Conservation (phyloP, 257 asterid genomes). For the Jasminum sambac region DNA sequence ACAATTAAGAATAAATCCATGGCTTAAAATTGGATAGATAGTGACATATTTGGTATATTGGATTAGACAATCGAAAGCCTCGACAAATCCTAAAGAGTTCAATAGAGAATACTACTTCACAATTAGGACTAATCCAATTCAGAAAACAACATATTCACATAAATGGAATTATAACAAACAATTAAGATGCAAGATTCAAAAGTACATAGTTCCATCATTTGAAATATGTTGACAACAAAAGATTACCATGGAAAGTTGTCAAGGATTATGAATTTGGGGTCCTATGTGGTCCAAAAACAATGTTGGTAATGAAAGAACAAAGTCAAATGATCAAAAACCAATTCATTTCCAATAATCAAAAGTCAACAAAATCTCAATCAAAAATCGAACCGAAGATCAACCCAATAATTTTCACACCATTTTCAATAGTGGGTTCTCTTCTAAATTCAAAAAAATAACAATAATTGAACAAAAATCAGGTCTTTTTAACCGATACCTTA, state of each 20-base stretch:
- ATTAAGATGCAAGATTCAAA: neutral
- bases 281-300: slow-evolving; percentile 8
- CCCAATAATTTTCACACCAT: slow-evolving; percentile 24
- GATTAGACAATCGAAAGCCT: too few species aligned
- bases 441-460: neutral
- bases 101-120: too few species aligned
- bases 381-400: slow-evolving; percentile 32
- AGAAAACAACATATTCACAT: neutral
- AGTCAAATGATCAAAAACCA: too few species aligned
- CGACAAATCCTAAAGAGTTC: too few species aligned
- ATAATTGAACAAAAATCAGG: too few species aligned
- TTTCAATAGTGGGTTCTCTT: slow-evolving; percentile 22
- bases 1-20: neutral
- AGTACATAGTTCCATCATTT: neutral
- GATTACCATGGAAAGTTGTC: neutral
- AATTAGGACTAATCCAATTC: neutral
- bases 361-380: slow-evolving; percentile 18
- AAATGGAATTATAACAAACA: neutral
- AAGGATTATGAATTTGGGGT: slow-evolving; percentile 1
- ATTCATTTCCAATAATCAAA: slow-evolving; percentile 8
- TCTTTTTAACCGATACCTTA: too few species aligned
- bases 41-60: neutral
- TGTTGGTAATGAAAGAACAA: too few species aligned
- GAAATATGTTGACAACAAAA: neutral
- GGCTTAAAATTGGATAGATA: neutral